Evolutionary conservation across 2,329 filamentous ascomycete genomes (phyloP).

Genomic region (Domatiomyces globalis): DNA sequence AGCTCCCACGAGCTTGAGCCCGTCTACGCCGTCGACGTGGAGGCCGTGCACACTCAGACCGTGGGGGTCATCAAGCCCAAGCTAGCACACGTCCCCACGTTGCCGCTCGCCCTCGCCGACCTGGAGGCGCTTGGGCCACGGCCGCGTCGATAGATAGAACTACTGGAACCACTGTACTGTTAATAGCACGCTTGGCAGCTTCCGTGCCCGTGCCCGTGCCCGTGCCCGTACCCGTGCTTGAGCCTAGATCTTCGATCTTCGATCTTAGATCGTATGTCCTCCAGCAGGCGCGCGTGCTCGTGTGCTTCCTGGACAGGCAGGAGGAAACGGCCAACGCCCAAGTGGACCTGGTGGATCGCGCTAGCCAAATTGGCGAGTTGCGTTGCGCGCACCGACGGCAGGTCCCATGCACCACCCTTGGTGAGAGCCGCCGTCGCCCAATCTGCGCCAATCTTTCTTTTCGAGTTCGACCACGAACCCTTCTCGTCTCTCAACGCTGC

Average conservation of each 20-base stretch:
- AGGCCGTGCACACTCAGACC: conserved; percentile 4
- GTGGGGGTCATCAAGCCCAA: conserved; percentile 11
- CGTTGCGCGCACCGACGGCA: not conserved
- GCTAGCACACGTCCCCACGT: conserved; percentile 10
- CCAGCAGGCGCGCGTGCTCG: not conserved
- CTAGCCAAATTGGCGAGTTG: not conserved
- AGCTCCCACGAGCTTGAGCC: conserved; percentile 7
- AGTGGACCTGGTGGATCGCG: not conserved
- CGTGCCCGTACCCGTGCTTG: too few species aligned
- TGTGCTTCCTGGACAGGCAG: not conserved
- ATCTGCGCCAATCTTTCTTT: not conserved
- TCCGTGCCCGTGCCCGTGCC: too few species aligned
- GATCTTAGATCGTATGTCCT: too few species aligned
- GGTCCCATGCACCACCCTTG: not conserved
- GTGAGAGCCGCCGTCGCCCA: too few species aligned
- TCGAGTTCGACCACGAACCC: not conserved
- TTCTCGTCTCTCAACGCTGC: not conserved
- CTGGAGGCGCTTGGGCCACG: too few species aligned
- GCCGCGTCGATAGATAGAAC: too few species aligned
- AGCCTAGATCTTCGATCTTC: too few species aligned
- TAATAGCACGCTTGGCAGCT: too few species aligned
- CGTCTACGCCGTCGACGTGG: conserved; percentile 23
- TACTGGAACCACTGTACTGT: too few species aligned
- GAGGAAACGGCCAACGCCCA: not conserved
- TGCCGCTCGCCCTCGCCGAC: too few species aligned